phyloP scores from a whole-genome alignment of 495 filamentous ascomycete genomes.

The Choiromyces venosus region DNA sequence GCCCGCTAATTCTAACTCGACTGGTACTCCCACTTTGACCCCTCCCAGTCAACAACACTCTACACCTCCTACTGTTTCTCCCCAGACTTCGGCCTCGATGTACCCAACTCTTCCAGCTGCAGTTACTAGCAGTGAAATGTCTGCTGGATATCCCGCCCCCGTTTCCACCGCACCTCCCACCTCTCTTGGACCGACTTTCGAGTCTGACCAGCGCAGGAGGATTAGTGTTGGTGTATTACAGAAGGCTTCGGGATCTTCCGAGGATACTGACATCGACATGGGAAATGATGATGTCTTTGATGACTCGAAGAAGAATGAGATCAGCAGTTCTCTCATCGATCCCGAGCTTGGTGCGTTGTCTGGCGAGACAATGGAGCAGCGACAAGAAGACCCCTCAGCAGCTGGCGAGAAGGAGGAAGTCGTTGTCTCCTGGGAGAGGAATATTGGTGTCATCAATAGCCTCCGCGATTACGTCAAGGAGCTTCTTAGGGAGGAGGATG shows the following conservation, averaged over 20 bases:
- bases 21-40: slow-evolving; percentile 76
- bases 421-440: slow-evolving; percentile 23
- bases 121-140: slow-evolving; percentile 53
- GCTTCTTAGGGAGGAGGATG: slow-evolving; percentile 30
- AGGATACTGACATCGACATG: slow-evolving; percentile 36
- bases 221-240: slow-evolving; percentile 85
- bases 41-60: slow-evolving; percentile 65
- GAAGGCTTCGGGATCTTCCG: slow-evolving; percentile 49
- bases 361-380: slow-evolving; percentile 7
- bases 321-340: slow-evolving; percentile 36
- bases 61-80: slow-evolving; percentile 59
- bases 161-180: slow-evolving; percentile 66
- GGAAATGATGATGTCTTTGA: slow-evolving; percentile 19
- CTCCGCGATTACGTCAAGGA: slow-evolving; percentile 31
- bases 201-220: slow-evolving; percentile 71
- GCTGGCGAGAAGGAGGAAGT: slow-evolving; percentile 11
- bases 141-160: slow-evolving; percentile 55
- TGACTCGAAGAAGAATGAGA: slow-evolving; percentile 29
- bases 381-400: neutral
- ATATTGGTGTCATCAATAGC: slow-evolving; percentile 33
- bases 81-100: slow-evolving; percentile 56
- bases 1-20: slow-evolving; percentile 54
- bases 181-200: slow-evolving; percentile 74
- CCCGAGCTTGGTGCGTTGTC: slow-evolving; percentile 38
- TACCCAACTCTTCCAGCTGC: slow-evolving; percentile 83